These are phyloP conservation scores for Powellomyces hirtus DNA, from an alignment of 192 early-diverging fungal genomes.

Conservation along the genomic window DNA sequence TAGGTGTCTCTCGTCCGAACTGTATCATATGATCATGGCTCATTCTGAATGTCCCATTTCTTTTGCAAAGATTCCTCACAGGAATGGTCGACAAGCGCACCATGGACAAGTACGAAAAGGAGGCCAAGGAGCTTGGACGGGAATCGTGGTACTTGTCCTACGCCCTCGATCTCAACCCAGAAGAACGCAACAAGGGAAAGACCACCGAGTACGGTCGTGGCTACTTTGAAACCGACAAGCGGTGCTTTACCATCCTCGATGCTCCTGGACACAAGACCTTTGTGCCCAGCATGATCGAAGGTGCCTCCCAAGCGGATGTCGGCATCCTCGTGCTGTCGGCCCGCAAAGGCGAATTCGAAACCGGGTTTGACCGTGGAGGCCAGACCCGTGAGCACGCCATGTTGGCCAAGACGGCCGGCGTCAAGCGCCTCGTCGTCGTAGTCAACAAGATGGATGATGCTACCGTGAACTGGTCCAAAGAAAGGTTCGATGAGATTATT, in stretches of 20 bases:
- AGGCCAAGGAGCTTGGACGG: slow-evolving; percentile 94
- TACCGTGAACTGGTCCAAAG: slow-evolving; percentile 92
- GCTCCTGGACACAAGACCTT: slow-evolving; percentile 99
- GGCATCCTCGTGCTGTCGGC: slow-evolving; percentile 96
- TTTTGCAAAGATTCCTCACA: slow-evolving; percentile 66
- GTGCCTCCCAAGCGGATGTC: slow-evolving; percentile 95
- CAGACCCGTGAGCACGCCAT: slow-evolving; percentile 98
- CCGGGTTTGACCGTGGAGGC: slow-evolving; percentile 98
- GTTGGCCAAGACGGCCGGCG: slow-evolving; percentile 94
- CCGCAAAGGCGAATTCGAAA: slow-evolving; percentile 98
- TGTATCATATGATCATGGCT: background rate
- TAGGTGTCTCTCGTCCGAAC: slow-evolving; percentile 40
- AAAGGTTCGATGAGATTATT: slow-evolving; percentile 88
- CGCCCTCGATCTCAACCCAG: slow-evolving; percentile 95
- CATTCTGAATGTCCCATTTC: background rate
- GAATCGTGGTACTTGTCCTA: slow-evolving; percentile 99
- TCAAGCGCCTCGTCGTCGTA: slow-evolving; percentile 86
- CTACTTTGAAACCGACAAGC: slow-evolving; percentile 93
- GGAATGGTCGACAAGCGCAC: slow-evolving; percentile 99
- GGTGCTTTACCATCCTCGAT: slow-evolving; percentile 96
- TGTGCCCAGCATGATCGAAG: slow-evolving; percentile 96
- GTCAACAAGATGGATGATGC: slow-evolving; percentile 99
- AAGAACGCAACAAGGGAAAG: slow-evolving; percentile 98
- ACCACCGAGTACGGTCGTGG: slow-evolving; percentile 98
- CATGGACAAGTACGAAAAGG: slow-evolving; percentile 98